Percentiles rank a stretch among this genome's conserved stretches.
Evolutionary conservation across 2,329 filamentous ascomycete genomes (phyloP).

Genomic region (Aspergillus melleus): DNA sequence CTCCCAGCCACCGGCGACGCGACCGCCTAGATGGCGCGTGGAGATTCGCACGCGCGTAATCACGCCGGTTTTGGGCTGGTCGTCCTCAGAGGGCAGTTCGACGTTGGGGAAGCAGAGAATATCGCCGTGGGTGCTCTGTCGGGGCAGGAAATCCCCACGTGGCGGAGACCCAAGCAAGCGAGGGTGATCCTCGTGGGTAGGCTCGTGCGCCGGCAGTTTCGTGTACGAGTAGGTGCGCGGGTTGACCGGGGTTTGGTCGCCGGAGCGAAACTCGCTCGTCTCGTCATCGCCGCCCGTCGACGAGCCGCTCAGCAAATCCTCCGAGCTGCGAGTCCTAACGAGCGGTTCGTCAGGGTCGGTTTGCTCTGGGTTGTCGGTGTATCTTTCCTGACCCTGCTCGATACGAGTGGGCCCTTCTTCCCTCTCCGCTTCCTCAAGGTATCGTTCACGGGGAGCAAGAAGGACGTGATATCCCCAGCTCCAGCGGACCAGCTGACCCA

Average conservation of each 20-base stretch:
- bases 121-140: conserved; percentile 49
- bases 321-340: conserved; percentile 33
- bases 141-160: conserved; percentile 35
- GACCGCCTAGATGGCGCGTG: conserved; percentile 19
- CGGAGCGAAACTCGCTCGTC: conserved; percentile 33
- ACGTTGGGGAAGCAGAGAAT: conserved; percentile 60
- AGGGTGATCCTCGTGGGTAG: conserved; percentile 22
- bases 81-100: conserved; percentile 29
- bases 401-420: conserved; percentile 35
- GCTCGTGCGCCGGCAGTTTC: conserved; percentile 30
- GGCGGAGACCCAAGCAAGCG: conserved; percentile 34
- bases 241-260: conserved; percentile 42
- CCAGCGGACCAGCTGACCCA: conserved; percentile 93
- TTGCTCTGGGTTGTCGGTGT: conserved; percentile 41
- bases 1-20: conserved; percentile 21
- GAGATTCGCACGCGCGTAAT: conserved; percentile 30
- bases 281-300: conserved; percentile 15
- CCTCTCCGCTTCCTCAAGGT: conserved; percentile 44
- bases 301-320: conserved; percentile 22
- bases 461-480: conserved; percentile 97
- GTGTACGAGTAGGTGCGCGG: conserved; percentile 35
- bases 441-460: conserved; percentile 74
- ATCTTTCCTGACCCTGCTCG: conserved; percentile 41
- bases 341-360: conserved; percentile 39
- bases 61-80: conserved; percentile 27